phyloP scores from a whole-genome alignment of 495 filamentous ascomycete species.

The Rhizodiscina lignyota region DNA sequence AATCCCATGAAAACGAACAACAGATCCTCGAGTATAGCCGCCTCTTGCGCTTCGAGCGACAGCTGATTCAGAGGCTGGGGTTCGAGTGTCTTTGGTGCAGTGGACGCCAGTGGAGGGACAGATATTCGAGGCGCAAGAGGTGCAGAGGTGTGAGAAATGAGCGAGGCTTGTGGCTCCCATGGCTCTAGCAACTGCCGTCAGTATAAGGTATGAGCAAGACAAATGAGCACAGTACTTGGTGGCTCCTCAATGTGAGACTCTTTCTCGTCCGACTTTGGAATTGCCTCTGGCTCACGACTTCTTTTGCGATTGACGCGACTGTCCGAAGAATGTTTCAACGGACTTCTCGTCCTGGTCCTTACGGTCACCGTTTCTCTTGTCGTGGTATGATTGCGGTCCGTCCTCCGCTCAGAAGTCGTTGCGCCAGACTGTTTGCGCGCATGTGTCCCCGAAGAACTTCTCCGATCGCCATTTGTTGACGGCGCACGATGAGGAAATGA shows the following conservation, averaged over 20 bases:
- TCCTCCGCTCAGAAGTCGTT: conserved; percentile 8
- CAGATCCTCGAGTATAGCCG: conserved; percentile 73
- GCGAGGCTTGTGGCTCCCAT: conserved; percentile 72
- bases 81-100: conserved; percentile 51
- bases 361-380: conserved; percentile 26
- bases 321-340: conserved; percentile 36
- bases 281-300: conserved; percentile 27
- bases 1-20: conserved; percentile 97
- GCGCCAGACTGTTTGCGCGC: too few species aligned
- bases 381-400: conserved; percentile 10
- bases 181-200: too few species aligned
- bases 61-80: conserved; percentile 57
- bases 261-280: conserved; percentile 25
- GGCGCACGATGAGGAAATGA: too few species aligned
- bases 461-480: too few species aligned
- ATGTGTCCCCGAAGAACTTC: too few species aligned
- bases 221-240: conserved; percentile 2
- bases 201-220: background rate
- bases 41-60: conserved; percentile 66
- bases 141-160: conserved; percentile 73
- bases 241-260: conserved; percentile 11
- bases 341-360: conserved; percentile 49
- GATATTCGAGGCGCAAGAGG: conserved; percentile 79
- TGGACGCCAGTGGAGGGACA: conserved; percentile 58
- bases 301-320: conserved; percentile 21